Base-by-base conservation (phyloP, 768 basidiomycete species). In the Artomyces pyxidatus region DNA sequence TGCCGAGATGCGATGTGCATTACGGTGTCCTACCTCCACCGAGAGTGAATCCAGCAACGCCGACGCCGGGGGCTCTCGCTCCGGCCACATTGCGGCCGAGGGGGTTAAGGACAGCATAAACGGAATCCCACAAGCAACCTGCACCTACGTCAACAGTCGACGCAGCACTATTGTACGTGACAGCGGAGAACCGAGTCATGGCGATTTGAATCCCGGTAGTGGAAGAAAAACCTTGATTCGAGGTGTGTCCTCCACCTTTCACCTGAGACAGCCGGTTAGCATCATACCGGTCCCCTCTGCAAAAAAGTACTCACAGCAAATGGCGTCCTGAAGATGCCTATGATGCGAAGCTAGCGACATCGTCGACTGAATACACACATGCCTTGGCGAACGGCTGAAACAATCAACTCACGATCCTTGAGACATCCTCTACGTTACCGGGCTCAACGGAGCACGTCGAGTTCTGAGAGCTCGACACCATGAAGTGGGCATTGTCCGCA, bases 141-240 rank as follows among this genome's bases (percentile, higher is more conserved):
- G 62, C 35, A 17, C 58, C 56, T 21, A 63, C 23, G 21, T 43
- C 45, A 16, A 51, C 53, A 4, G 57, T 58, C 16, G 37, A 42
- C n/a, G 38, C 27, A 10, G 16, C 16, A 10, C 9, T 10, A 37
- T 54, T 21, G 26, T 54, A 43, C 2, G 21, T 35, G 16, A 54
- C 37, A 1, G 43, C 28, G 29, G 51, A 39, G 43, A 62, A 64
- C 6, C 53, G 54, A 5, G 50, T 30, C 55, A 64, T 55, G 12
- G 60, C n/a, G 22, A 64, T 60, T n/a, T 61, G 56, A 14, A 64
- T 53, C 7, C 62, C 62, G 2, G 43, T 23, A 1, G 62, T 63
- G 3, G 62, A 63, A 23, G 53, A 60, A 53, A 60, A 60, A 1
- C 61, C 59, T 1, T 43, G 50, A 21, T 58, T 59, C 6, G 48